Evolutionary conservation across 768 basidiomycete genomes (phyloP).

Genomic region (Phaeotremella skinneri): DNA sequence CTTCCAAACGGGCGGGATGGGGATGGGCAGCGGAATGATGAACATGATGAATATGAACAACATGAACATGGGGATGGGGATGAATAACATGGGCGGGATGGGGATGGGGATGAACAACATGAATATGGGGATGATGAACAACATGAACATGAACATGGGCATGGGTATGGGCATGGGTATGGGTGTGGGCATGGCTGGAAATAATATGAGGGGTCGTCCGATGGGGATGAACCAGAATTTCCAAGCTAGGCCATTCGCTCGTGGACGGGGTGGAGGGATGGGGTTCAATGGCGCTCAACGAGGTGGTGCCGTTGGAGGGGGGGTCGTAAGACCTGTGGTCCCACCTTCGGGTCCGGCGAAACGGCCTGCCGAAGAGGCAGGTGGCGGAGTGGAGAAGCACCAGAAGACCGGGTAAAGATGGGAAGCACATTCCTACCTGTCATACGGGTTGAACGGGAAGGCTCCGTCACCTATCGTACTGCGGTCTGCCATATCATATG

Average conservation of each 20-base stretch:
- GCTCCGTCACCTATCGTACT: not conserved
- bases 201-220: conserved; percentile 6
- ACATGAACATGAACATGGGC: conserved; percentile 2
- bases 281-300: conserved; percentile 12
- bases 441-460: conserved; percentile 1
- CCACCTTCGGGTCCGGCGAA: not conserved
- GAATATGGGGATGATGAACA: conserved; percentile 5
- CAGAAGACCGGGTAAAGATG: not conserved
- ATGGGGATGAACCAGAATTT: conserved; percentile 17
- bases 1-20: not conserved
- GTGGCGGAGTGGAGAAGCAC: not conserved
- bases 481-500: not conserved
- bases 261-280: conserved; percentile 15
- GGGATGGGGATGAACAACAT: conserved; percentile 53
- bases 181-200: conserved; percentile 1
- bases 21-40: conserved; percentile 50
- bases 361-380: not conserved
- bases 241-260: not conserved
- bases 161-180: conserved; percentile 1
- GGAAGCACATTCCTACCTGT: conserved; percentile 1
- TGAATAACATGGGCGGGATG: conserved; percentile 23
- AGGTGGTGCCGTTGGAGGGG: conserved; percentile 8
- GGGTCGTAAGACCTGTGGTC: not conserved
- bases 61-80: conserved; percentile 57
- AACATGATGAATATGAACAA: conserved; percentile 78